Percentiles rank a stretch among this genome's conserved stretches.
phyloP scores from a whole-genome alignment of 257 asterid species.

The Verbascum thapsus region DNA sequence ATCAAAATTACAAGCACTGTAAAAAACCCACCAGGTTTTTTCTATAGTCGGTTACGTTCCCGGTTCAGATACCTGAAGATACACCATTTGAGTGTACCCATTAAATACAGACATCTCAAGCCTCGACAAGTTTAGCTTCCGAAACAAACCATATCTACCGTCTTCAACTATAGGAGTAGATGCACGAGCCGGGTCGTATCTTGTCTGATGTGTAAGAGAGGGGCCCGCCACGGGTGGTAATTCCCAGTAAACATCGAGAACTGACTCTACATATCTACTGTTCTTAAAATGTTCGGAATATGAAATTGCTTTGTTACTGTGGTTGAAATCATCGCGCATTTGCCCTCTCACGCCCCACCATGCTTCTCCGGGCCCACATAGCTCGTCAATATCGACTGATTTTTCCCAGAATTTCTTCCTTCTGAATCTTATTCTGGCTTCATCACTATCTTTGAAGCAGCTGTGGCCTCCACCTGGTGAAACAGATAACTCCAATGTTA shows the following conservation, averaged over 20 bases:
- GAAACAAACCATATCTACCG: constrained; percentile 74
- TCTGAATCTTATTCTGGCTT: constrained; percentile 76
- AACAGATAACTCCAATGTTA: background rate
- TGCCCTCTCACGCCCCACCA: constrained; percentile 99
- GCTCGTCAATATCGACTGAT: constrained; percentile 78
- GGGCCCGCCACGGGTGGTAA: constrained; percentile 98
- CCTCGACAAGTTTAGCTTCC: constrained; percentile 64
- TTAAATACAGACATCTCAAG: constrained; percentile 79
- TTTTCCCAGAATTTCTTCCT: constrained; percentile 92
- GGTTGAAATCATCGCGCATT: constrained; percentile 91
- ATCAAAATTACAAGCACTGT: constrained; percentile 33
- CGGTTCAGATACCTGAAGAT: constrained; percentile 74
- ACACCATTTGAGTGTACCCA: constrained; percentile 99
- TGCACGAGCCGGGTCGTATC: constrained; percentile 94
- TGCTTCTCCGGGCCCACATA: constrained; percentile 90
- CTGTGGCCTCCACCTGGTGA: constrained; percentile 93
- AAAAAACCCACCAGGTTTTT: constrained; percentile 14
- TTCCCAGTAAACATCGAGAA: constrained; percentile 91
- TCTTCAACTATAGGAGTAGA: constrained; percentile 81
- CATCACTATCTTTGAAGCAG: constrained; percentile 91
- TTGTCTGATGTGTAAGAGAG: constrained; percentile 90
- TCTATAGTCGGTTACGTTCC: constrained; percentile 29
- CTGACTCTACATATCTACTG: constrained; percentile 87
- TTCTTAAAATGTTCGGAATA: constrained; percentile 69
- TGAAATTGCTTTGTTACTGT: constrained; percentile 75